Evolutionary conservation across 2,329 filamentous ascomycete genomes (phyloP).

Genomic region (Fusarium caatingaense): DNA sequence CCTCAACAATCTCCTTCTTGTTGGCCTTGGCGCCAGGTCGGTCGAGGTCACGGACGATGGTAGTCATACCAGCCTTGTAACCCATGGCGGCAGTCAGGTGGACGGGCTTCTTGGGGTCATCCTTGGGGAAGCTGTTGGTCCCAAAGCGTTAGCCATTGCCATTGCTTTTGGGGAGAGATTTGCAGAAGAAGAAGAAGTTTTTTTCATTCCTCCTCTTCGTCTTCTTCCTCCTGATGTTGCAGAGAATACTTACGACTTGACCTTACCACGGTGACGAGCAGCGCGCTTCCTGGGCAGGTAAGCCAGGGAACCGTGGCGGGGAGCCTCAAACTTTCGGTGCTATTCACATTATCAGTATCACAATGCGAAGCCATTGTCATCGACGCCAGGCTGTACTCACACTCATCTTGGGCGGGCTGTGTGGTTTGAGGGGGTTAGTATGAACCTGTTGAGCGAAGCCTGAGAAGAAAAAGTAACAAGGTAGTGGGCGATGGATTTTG

Average conservation of each 20-base stretch:
- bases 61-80: constrained; percentile 99
- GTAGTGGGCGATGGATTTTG: constrained; percentile 50
- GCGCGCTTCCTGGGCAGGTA: constrained; percentile 92
- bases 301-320: constrained; percentile 93
- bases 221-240: neutral
- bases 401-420: constrained; percentile 56
- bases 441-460: constrained; percentile 50
- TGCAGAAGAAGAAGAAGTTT: constrained; percentile 4
- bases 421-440: constrained; percentile 54
- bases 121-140: constrained; percentile 90
- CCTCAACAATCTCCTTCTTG: constrained; percentile 98
- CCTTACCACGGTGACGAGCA: constrained; percentile 93
- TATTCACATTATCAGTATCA: constrained; percentile 42
- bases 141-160: constrained; percentile 46
- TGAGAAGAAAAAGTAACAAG: constrained; percentile 49
- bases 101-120: constrained; percentile 99
- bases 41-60: constrained; percentile 99
- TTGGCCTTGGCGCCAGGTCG: constrained; percentile 98
- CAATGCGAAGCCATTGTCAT: constrained; percentile 46
- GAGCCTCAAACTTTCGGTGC: constrained; percentile 79
- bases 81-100: constrained; percentile 98
- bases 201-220: neutral
- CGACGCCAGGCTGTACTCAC: constrained; percentile 47
- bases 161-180: neutral
- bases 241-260: constrained; percentile 84